A percentile compares a stretch with the other conserved stretches of the same genome.
Conservation (phyloP, 2,329 filamentous ascomycete species). For the Penicillium sp. region DNA sequence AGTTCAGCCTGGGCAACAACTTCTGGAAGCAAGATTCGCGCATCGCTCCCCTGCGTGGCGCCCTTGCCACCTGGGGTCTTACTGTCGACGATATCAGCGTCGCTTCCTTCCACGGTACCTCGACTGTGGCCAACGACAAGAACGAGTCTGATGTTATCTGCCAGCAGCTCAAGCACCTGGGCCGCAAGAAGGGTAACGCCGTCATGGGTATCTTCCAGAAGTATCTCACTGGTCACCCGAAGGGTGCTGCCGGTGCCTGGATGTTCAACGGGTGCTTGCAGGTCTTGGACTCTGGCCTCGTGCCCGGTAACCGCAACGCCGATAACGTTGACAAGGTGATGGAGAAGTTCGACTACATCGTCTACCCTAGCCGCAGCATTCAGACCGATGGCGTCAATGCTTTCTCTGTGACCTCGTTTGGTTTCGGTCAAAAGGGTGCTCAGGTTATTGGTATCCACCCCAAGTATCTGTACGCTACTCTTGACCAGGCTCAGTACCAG, state of each 20-base stretch:
- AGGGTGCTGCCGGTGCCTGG: conserved; percentile 98
- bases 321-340: conserved; percentile 95
- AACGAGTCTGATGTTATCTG: conserved; percentile 98
- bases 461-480: conserved; percentile 89
- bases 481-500: conserved; percentile 76
- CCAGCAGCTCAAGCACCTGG: conserved; percentile 90
- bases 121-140: conserved; percentile 98
- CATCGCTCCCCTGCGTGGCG: conserved; percentile 92
- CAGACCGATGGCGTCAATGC: conserved; percentile 98
- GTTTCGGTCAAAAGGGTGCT: conserved; percentile 97
- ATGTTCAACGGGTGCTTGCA: conserved; percentile 99
- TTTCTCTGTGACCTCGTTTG: conserved; percentile 97
- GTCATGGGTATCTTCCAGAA: conserved; percentile 98
- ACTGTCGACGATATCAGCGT: conserved; percentile 94
- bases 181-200: conserved; percentile 93
- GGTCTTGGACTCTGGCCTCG: conserved; percentile 86
- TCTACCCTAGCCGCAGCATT: conserved; percentile 90
- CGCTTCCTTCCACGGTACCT: conserved; percentile 97
- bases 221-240: conserved; percentile 96
- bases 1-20: conserved; percentile 90
- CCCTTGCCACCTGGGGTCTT: conserved; percentile 94
- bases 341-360: conserved; percentile 97
- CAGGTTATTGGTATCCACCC: conserved; percentile 96
- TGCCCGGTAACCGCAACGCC: conserved; percentile 95
- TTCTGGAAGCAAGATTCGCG: conserved; percentile 96